Percentiles rank a stretch among this genome's conserved stretches.
Evolutionary conservation across 2,329 filamentous ascomycete species (phyloP).

Genomic region (Fusarium metavorans): DNA sequence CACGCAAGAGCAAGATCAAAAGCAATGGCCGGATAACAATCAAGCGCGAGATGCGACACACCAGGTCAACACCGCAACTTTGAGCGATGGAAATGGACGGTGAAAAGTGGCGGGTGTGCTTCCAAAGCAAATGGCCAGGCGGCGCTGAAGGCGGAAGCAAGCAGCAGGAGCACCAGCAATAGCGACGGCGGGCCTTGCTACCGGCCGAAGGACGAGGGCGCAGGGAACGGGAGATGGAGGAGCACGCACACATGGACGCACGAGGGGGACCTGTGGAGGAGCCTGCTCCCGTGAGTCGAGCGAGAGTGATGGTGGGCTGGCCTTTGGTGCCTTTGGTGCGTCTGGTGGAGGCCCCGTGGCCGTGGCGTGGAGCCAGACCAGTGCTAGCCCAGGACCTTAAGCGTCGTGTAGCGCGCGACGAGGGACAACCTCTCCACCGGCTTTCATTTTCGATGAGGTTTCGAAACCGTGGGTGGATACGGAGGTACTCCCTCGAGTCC

Average conservation of each 20-base stretch:
- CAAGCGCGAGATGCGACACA: slow-evolving; percentile 44
- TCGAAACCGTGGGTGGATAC: slow-evolving; percentile 42
- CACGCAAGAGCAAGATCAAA: slow-evolving; percentile 6
- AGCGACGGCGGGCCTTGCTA: neutral
- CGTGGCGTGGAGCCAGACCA: slow-evolving; percentile 34
- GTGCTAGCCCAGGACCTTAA: slow-evolving; percentile 23
- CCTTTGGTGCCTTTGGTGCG: slow-evolving; percentile 11
- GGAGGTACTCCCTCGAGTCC: slow-evolving; percentile 4
- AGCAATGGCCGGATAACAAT: slow-evolving; percentile 16
- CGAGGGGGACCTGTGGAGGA: neutral
- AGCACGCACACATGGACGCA: slow-evolving; percentile 1
- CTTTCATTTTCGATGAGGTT: slow-evolving; percentile 20
- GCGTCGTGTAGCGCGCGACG: slow-evolving; percentile 42
- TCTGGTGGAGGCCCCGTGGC: slow-evolving; percentile 38
- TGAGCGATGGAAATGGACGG: slow-evolving; percentile 8
- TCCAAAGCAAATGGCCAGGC: slow-evolving; percentile 32
- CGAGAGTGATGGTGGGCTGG: slow-evolving; percentile 31
- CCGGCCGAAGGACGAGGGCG: neutral
- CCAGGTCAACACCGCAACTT: slow-evolving; percentile 43
- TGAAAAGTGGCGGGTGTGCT: slow-evolving; percentile 21
- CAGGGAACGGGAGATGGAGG: slow-evolving; percentile 14
- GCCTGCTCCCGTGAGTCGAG: slow-evolving; percentile 1
- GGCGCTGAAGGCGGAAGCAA: slow-evolving; percentile 8
- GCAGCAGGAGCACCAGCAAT: neutral
- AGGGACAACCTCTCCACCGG: slow-evolving; percentile 29